Evolutionary conservation across 2,329 filamentous ascomycete genomes (phyloP).

Genomic region (Arachnomyces sp.): DNA sequence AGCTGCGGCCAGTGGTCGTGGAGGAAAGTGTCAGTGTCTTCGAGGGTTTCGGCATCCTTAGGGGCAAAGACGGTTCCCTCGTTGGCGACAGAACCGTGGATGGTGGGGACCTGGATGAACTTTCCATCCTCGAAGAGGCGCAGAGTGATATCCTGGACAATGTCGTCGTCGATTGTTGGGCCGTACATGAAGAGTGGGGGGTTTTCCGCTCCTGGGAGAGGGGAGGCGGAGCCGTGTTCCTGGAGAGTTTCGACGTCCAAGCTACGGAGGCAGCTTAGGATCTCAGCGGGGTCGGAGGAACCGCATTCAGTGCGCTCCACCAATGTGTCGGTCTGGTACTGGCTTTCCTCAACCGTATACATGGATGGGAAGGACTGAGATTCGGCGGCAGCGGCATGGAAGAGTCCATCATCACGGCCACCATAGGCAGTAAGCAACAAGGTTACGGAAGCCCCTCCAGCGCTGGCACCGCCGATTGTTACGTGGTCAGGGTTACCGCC

Average conservation of each 20-base stretch:
- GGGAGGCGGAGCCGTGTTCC: conserved; percentile 35
- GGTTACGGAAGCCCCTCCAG: conserved; percentile 56
- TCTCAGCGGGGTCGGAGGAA: conserved; percentile 21
- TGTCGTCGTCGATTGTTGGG: conserved; percentile 43
- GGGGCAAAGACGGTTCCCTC: conserved; percentile 58
- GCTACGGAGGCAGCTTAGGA: conserved; percentile 43
- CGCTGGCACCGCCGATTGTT: conserved; percentile 59
- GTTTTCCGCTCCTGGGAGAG: conserved; percentile 36
- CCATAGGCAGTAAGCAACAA: conserved; percentile 53
- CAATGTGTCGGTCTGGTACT: conserved; percentile 46
- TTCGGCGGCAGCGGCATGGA: conserved; percentile 46
- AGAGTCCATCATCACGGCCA: conserved; percentile 41
- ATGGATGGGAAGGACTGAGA: conserved; percentile 46
- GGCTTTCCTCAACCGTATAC: conserved; percentile 39
- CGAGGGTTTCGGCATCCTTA: conserved; percentile 36
- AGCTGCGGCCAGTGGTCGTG: conserved; percentile 51
- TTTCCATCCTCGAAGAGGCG: conserved; percentile 40
- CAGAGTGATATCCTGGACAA: conserved; percentile 45
- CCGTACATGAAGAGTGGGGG: conserved; percentile 44
- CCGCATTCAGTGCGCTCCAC: conserved; percentile 42
- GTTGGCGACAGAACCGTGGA: conserved; percentile 54
- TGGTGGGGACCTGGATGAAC: conserved; percentile 46
- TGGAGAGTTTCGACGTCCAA: conserved; percentile 40
- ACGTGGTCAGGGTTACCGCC: conserved; percentile 62
- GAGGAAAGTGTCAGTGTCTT: conserved; percentile 48